A percentile compares a stretch with the other conserved stretches of the same genome.
These are phyloP conservation scores for Cyclotella cryptica DNA, from an alignment of 108 stramenopile genomes.

Conservation along the genomic window DNA sequence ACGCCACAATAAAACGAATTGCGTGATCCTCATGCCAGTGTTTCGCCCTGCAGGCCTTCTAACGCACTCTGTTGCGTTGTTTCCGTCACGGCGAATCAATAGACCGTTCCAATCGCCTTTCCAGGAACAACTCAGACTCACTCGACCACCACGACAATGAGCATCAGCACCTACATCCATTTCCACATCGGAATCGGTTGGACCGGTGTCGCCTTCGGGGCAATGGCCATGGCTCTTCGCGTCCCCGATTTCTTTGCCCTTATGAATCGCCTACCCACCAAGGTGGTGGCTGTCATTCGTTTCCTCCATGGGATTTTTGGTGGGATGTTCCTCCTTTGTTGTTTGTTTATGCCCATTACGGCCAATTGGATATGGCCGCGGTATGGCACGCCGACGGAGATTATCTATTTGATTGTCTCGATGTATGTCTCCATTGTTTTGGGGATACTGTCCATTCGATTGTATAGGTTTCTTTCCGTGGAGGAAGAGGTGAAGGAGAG, in stretches of 20 bases:
- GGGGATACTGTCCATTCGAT: neutral
- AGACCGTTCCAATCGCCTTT: too few relatives aligned
- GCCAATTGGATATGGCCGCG: slow-evolving; percentile 27
- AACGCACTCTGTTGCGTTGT: too few relatives aligned
- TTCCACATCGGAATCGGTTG: neutral
- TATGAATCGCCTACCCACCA: neutral
- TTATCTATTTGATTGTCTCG: slow-evolving; percentile 8
- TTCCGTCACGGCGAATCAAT: too few relatives aligned
- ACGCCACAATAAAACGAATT: too few relatives aligned
- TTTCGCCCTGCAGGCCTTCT: too few relatives aligned
- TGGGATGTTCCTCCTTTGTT: neutral
- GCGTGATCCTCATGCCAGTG: too few relatives aligned
- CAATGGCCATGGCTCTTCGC: neutral
- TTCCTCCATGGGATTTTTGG: slow-evolving; percentile 4
- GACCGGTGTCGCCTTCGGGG: neutral
- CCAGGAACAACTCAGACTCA: too few relatives aligned
- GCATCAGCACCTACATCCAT: neutral
- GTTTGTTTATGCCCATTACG: slow-evolving; percentile 16
- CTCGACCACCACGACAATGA: too few relatives aligned
- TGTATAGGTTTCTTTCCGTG: neutral
- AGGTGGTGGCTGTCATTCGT: too few relatives aligned
- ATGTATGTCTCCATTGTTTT: slow-evolving; percentile 10
- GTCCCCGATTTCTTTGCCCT: neutral
- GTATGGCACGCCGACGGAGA: slow-evolving; percentile 8
- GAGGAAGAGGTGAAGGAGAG: neutral